Base-by-base conservation (phyloP, 768 basidiomycete species). In the Candolleomyces eurysporus region DNA sequence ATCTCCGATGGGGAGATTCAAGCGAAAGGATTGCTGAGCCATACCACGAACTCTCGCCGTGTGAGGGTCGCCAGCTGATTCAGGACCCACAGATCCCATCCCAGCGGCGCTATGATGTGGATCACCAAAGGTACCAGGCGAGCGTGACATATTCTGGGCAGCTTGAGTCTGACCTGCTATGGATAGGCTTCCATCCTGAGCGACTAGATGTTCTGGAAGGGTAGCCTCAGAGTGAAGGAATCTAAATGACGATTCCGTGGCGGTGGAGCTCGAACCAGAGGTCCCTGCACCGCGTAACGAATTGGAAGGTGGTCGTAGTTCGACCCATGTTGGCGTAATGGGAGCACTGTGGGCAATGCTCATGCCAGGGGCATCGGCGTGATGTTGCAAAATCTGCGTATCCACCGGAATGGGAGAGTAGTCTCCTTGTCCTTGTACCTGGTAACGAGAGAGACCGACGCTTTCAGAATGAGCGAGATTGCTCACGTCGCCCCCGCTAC, bases 121-220 rank as follows among this genome's bases (percentile, higher is more conserved):
- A 54, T 54, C 52, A 10, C 16, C 52, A 11, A 39, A n/a, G 31
- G 52, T 21, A 31, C 52, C 52, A 31, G 32, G 52, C 11, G 26
- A 39, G 14, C 16, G 52, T 39, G 52, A 54, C 52, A 54, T 54
- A 54, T 54, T 39, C 52, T 54, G 52, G 8, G 52, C 52, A 39
- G 30, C 21, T 32, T 39, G 52, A 5, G 17, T 5, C 30, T 54
- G 52, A n/a, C 32, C 21, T 39, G 8, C 52, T 16, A 54, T 32
- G 13, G 52, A 54, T 39, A 54, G 21, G 16, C 26, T 54, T 30
- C 13, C 32, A 17, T 26, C 32, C 5, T 54, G 31, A 31, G 9
- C 4, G 8, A 16, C 31, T 36, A 21, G 19, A 14, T 54, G 52
- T 39, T 39, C 52, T 54, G 52, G 31, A 31, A 54, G 16, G 30